Evolutionary conservation across 257 asterid genomes (phyloP), one percentile per base, ranked within the genome.

Genomic region (Solanum piurae): DNA sequence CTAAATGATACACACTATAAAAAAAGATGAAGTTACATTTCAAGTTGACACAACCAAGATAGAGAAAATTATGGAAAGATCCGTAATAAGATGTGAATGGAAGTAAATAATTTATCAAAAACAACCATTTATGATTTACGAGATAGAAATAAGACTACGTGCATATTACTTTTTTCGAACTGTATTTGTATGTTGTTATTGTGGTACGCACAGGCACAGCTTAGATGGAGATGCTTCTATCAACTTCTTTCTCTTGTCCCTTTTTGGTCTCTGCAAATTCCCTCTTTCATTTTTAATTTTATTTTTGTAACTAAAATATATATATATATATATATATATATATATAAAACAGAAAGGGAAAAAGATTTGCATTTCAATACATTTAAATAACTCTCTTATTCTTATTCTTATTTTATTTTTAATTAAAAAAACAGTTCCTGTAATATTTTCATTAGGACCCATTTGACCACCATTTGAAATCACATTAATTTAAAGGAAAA

Each of bases 221-320:
- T 34, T 27, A 77, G 62, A 9, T 77, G 37, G 36, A 77, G 84
- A 40, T 77, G 62, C 62, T 42, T 10, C 23, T 23, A 27, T 7
- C n/a, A 42, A 42, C 37, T 42, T 13, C 62, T 77, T 77, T 29
- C 84, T 42, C 7, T 40, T 40, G 62, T 25, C 62, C 37, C n/a
- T 13, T 77, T 77, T 77, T 77, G 84, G 37, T 77, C n/a, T n/a
- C 62, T 77, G n/a, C 37, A 77, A 77, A 77, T 42, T 14, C 84
- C 62, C 62, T 42, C n/a, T 77, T 77, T 42, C 14, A 25, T 12
- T 7, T 8, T 2, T 72, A 42, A 12, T 12, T n/a, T n/a, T n/a
- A n/a, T n/a, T n/a, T n/a, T n/a, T n/a, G n/a, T n/a, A n/a, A n/a
- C n/a, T n/a, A n/a, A n/a, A n/a, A n/a, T n/a, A n/a, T n/a, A n/a